phyloP scores from a whole-genome alignment of 2,329 filamentous ascomycete genomes.

The Cryphonectria carpinicola region DNA sequence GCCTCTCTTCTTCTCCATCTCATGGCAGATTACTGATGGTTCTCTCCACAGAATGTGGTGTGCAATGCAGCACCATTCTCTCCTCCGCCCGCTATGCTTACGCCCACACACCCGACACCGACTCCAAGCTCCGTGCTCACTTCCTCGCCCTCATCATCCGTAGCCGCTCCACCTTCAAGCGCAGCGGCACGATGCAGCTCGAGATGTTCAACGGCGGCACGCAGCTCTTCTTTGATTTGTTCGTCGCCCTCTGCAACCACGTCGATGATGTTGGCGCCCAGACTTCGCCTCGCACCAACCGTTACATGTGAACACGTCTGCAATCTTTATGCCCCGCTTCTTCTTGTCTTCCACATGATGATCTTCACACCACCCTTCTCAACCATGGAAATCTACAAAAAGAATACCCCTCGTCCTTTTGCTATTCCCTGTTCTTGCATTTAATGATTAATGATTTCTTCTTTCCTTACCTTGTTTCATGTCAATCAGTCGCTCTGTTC shows the following conservation, averaged over 20 bases:
- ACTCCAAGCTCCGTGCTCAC: constrained; percentile 88
- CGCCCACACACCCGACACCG: constrained; percentile 82
- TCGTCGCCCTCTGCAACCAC: constrained; percentile 91
- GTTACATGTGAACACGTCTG: constrained; percentile 14
- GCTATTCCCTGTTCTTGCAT: constrained; percentile 3
- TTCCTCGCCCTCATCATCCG: constrained; percentile 93
- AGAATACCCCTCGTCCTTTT: constrained; percentile 27
- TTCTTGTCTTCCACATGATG: constrained; percentile 1
- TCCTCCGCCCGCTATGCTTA: constrained; percentile 89
- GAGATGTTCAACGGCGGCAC: constrained; percentile 89
- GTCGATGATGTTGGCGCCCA: constrained; percentile 68
- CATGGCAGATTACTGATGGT: constrained; percentile 20
- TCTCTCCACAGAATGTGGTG: constrained; percentile 65
- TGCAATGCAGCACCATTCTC: constrained; percentile 83
- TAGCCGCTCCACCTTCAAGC: constrained; percentile 84
- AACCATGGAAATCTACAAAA: constrained; percentile 20
- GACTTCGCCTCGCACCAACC: constrained; percentile 54
- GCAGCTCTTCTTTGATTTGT: constrained; percentile 88
- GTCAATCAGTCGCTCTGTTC: background rate
- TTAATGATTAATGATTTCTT: constrained; percentile 20
- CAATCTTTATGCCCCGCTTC: background rate
- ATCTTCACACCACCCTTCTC: constrained; percentile 7
- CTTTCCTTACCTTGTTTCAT: background rate
- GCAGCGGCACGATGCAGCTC: constrained; percentile 92
- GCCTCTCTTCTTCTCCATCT: background rate